Conservation (phyloP, 2,329 filamentous ascomycete species). For the Phoma sp. region DNA sequence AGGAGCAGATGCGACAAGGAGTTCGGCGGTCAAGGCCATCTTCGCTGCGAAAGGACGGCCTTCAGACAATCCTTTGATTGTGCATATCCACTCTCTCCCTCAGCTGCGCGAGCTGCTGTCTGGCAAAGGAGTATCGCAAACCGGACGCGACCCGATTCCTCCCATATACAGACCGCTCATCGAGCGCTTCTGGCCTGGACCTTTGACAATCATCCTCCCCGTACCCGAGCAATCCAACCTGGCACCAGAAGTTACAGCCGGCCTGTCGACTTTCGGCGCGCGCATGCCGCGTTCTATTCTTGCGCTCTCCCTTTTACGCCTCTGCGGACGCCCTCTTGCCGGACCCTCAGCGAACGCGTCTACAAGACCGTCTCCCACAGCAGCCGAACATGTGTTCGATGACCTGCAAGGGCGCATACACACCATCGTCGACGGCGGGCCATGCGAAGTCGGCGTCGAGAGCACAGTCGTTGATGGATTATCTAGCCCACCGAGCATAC, state of each 20-base stretch:
- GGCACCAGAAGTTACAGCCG: constrained; percentile 91
- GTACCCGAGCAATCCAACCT: constrained; percentile 74
- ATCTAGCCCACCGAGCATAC: constrained; percentile 77
- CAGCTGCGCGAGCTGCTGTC: constrained; percentile 73
- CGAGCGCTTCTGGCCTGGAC: constrained; percentile 89
- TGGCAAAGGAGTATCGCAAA: constrained; percentile 21
- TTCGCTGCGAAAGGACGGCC: constrained; percentile 90
- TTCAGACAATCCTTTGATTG: constrained; percentile 93
- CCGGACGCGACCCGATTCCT: constrained; percentile 63
- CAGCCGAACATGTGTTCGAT: constrained; percentile 85
- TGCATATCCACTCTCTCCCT: constrained; percentile 82
- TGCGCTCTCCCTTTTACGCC: constrained; percentile 85
- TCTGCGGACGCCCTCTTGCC: constrained; percentile 80
- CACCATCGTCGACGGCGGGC: constrained; percentile 86
- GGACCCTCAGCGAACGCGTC: constrained; percentile 95
- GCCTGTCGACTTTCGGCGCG: constrained; percentile 82
- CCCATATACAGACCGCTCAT: constrained; percentile 80
- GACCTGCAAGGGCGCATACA: constrained; percentile 84
- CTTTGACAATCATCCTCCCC: constrained; percentile 87
- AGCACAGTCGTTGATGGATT: constrained; percentile 96
- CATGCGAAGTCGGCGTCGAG: constrained; percentile 89
- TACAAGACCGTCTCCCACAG: constrained; percentile 90
- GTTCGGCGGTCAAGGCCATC: constrained; percentile 84
- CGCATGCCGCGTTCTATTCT: constrained; percentile 87
- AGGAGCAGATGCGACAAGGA: constrained; percentile 92